Percentiles rank a stretch among this genome's conserved stretches.
These are phyloP conservation scores for Crithidia thermophila DNA, from an alignment of 208 protist genomes.

Conservation along the genomic window DNA sequence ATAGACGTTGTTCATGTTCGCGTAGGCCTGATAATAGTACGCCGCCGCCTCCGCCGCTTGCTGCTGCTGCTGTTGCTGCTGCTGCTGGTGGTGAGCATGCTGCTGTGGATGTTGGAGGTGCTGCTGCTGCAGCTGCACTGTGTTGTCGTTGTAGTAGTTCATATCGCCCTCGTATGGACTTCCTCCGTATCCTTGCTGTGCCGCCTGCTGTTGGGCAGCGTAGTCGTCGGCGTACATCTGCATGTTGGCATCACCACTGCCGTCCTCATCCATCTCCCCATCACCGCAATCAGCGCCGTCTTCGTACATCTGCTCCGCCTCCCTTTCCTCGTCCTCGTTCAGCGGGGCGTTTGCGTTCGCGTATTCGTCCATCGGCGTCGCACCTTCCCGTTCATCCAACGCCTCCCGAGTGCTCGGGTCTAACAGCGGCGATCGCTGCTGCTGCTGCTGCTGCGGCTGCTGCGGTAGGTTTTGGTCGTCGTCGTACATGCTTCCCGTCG, in stretches of 20 bases:
- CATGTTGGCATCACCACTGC: background rate
- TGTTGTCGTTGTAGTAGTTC: slow-evolving; percentile 11
- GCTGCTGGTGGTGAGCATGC: too few relatives aligned
- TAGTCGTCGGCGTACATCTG: slow-evolving; percentile 1
- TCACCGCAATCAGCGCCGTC: slow-evolving; percentile 5
- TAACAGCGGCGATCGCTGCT: too few relatives aligned
- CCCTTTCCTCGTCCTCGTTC: background rate
- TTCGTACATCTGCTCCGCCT: background rate
- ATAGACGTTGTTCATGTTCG: slow-evolving; percentile 11
- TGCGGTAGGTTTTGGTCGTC: background rate
- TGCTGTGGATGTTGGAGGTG: slow-evolving; percentile 10
- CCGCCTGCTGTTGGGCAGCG: background rate
- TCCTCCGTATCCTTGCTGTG: background rate
- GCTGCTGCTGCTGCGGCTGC: background rate
- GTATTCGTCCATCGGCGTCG: too few relatives aligned
- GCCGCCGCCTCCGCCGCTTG: slow-evolving; percentile 15
- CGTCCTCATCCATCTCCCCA: background rate
- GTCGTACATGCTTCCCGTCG: background rate
- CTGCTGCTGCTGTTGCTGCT: slow-evolving; percentile 12
- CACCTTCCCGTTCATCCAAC: too few relatives aligned
- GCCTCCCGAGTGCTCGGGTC: too few relatives aligned
- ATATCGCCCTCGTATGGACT: background rate
- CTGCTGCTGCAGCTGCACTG: slow-evolving; percentile 3
- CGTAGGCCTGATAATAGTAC: slow-evolving; percentile 29
- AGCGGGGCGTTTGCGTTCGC: too few relatives aligned